phyloP scores from a whole-genome alignment of 2,329 filamentous ascomycete genomes.

The Dactylellina haptotyla region DNA sequence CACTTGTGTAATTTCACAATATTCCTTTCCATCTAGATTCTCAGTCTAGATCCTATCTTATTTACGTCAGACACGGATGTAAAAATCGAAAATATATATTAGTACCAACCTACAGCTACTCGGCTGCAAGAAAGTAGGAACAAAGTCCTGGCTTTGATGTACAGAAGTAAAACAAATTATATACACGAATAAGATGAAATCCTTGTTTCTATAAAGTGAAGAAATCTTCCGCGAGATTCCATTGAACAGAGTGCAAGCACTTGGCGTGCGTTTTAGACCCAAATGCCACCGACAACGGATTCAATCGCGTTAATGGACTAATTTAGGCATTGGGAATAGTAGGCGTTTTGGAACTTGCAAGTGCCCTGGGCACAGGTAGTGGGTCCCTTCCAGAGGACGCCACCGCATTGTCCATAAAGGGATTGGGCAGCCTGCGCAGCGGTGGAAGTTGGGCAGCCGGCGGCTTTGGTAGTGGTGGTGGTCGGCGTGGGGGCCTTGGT shows the following conservation, averaged over 20 bases:
- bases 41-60: too few relatives aligned
- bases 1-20: too few relatives aligned
- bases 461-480: not conserved
- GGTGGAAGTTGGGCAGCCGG: constrained; percentile 18
- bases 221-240: not conserved
- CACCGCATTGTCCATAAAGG: constrained; percentile 63
- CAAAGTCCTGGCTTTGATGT: constrained; percentile 24
- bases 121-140: too few relatives aligned
- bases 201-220: not conserved
- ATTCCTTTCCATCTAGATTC: too few relatives aligned
- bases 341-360: constrained; percentile 63
- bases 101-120: too few relatives aligned
- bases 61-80: too few relatives aligned
- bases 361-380: constrained; percentile 62
- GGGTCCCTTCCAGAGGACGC: constrained; percentile 62
- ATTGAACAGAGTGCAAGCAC: constrained; percentile 25
- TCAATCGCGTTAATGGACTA: constrained; percentile 13
- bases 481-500: constrained; percentile 1
- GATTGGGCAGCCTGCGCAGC: constrained; percentile 56
- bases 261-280: constrained; percentile 8
- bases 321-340: constrained; percentile 64
- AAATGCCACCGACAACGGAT: constrained; percentile 5
- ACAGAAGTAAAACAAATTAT: constrained; percentile 19
- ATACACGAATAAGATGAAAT: constrained; percentile 44
- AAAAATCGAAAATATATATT: too few relatives aligned